phyloP scores from a whole-genome alignment of 1,284 basidiomycete species.

The Irpex lacteus region DNA sequence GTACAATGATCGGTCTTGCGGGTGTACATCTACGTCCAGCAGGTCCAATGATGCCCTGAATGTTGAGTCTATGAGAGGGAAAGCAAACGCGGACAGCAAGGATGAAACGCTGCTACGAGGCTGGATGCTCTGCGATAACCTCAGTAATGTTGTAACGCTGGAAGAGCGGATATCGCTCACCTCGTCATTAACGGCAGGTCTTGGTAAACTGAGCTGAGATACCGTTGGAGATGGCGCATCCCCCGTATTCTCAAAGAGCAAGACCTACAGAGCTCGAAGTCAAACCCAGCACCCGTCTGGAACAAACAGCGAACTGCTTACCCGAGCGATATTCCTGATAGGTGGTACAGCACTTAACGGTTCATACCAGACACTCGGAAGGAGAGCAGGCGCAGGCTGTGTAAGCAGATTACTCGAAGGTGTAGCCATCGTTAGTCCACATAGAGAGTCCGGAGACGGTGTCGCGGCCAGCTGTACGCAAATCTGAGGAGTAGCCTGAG shows the following conservation, averaged over 20 bases:
- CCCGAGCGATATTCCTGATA: neutral
- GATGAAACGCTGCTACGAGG: neutral
- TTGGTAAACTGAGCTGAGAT: neutral
- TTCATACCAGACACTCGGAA: neutral
- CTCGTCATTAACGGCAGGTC: neutral
- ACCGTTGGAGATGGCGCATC: neutral
- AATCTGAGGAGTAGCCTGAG: neutral
- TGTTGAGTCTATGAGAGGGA: neutral
- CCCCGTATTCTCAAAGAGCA: conserved; percentile 1
- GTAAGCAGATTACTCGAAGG: neutral
- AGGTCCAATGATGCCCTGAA: neutral
- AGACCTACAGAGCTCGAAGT: neutral
- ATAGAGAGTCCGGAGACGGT: neutral
- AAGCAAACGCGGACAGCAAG: conserved; percentile 2
- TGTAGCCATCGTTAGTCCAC: neutral
- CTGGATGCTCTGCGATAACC: neutral
- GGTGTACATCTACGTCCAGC: neutral
- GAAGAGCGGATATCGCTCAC: neutral
- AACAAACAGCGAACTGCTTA: neutral
- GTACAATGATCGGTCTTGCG: neutral
- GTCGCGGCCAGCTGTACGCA: neutral
- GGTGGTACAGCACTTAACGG: neutral
- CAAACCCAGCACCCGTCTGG: neutral
- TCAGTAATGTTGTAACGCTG: neutral
- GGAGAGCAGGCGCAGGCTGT: neutral